These are phyloP conservation scores for Colletotrichum spinosum DNA, from an alignment of 2,329 filamentous ascomycete species.

Conservation along the genomic window DNA sequence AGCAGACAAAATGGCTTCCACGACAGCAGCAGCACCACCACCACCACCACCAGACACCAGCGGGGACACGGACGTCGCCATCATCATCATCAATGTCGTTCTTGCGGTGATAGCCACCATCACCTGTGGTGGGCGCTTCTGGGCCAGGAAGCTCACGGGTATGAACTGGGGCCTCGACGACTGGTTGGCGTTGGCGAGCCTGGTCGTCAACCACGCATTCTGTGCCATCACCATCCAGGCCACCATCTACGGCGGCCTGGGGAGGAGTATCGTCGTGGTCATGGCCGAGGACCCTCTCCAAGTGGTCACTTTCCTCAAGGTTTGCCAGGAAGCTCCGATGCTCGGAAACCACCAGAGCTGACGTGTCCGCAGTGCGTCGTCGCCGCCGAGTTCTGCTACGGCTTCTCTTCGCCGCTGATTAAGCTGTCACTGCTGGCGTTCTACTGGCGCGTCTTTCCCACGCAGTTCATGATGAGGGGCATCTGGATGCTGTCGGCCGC, in stretches of 20 bases:
- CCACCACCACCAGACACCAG: neutral
- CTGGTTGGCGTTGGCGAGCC: slow-evolving; percentile 17
- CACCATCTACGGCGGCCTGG: slow-evolving; percentile 12
- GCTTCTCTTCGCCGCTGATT: slow-evolving; percentile 11
- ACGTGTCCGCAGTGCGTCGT: slow-evolving; percentile 1
- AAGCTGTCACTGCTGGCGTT: slow-evolving; percentile 22
- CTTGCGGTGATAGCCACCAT: slow-evolving; percentile 21
- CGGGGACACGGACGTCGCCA: neutral
- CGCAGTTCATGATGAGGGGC: slow-evolving; percentile 15
- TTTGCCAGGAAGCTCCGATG: neutral
- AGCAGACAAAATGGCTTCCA: slow-evolving; percentile 7
- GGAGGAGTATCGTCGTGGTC: slow-evolving; percentile 12
- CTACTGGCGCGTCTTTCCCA: slow-evolving; percentile 24
- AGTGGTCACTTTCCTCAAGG: slow-evolving; percentile 14
- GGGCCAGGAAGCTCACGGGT: slow-evolving; percentile 26
- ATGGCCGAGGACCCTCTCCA: slow-evolving; percentile 21
- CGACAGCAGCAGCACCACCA: slow-evolving; percentile 6
- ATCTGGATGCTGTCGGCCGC: slow-evolving; percentile 17
- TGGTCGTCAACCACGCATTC: slow-evolving; percentile 17
- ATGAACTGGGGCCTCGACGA: slow-evolving; percentile 21
- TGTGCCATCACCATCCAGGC: slow-evolving; percentile 8
- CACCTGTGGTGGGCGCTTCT: slow-evolving; percentile 16
- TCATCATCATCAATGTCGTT: slow-evolving; percentile 24
- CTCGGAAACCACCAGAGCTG: neutral
- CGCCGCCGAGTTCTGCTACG: slow-evolving; percentile 34